phyloP scores from a whole-genome alignment of 164 flowering plant species.

The Macadamia integrifolia region DNA sequence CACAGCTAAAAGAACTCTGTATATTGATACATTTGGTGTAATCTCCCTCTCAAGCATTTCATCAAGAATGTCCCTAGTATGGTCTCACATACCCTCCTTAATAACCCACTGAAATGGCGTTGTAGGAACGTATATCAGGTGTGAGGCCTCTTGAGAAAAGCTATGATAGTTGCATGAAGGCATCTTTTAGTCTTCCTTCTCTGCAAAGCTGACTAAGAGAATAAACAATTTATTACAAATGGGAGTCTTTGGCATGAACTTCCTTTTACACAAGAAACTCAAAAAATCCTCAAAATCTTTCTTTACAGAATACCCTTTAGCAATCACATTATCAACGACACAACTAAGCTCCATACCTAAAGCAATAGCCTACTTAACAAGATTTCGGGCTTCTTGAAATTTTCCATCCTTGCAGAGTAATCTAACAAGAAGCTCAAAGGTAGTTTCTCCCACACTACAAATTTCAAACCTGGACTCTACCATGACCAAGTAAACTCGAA shows the following conservation, averaged over 20 bases:
- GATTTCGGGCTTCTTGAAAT: conserved; percentile 61
- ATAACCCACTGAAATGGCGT: conserved; percentile 66
- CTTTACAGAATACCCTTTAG: conserved; percentile 60
- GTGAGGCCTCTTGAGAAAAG: conserved; percentile 48
- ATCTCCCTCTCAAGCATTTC: conserved; percentile 62
- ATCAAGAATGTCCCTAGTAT: conserved; percentile 41
- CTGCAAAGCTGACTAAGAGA: conserved; percentile 55
- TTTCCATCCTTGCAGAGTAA: conserved; percentile 47
- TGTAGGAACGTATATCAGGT: conserved; percentile 50
- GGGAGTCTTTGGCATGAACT: conserved; percentile 35
- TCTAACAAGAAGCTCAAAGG: conserved; percentile 34
- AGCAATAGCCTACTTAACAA: conserved; percentile 40
- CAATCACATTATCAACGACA: conserved; percentile 40
- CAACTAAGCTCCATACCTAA: conserved; percentile 42
- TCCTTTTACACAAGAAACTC: conserved; percentile 48
- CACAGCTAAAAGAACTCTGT: conserved; percentile 69
- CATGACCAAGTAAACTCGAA: conserved; percentile 45
- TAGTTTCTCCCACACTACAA: conserved; percentile 21
- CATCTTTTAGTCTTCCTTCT: conserved; percentile 56
- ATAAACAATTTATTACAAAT: conserved; percentile 51
- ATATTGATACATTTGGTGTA: conserved; percentile 42
- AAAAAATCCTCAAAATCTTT: conserved; percentile 64
- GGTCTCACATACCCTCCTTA: conserved; percentile 54
- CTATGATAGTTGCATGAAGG: conserved; percentile 60
- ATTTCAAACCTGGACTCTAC: conserved; percentile 28